Evolutionary conservation across 352 stramenopile genomes (phyloP).

Genomic region (Globisporangium parvum): DNA sequence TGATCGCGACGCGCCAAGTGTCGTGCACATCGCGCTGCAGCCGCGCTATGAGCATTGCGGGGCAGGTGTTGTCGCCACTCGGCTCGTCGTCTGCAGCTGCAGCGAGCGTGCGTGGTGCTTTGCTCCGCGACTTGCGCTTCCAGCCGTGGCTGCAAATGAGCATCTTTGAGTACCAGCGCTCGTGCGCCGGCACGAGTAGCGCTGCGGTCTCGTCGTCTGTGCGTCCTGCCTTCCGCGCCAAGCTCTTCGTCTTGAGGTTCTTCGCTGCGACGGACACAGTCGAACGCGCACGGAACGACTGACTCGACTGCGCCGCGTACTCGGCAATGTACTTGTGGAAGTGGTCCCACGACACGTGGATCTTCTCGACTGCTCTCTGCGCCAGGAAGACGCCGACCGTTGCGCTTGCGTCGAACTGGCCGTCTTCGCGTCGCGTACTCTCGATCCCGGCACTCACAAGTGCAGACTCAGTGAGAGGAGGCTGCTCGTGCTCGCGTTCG

Average conservation of each 20-base stretch:
- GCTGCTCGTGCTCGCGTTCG: background rate
- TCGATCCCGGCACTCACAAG: background rate
- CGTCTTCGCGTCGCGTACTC: no score
- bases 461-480: background rate
- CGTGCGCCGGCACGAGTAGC: constrained; percentile 40
- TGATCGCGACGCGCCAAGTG: constrained; percentile 63
- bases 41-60: constrained; percentile 63
- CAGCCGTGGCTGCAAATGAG: constrained; percentile 71
- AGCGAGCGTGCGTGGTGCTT: constrained; percentile 13
- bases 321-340: constrained; percentile 52
- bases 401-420: no score
- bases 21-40: constrained; percentile 57
- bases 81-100: background rate
- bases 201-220: constrained; percentile 12
- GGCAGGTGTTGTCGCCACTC: constrained; percentile 23
- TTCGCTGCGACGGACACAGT: constrained; percentile 52
- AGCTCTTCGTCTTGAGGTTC: constrained; percentile 46
- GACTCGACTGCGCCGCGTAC: constrained; percentile 50
- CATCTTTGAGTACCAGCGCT: constrained; percentile 76
- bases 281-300: constrained; percentile 72
- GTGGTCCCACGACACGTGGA: constrained; percentile 47
- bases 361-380: constrained; percentile 31
- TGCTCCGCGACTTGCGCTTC: constrained; percentile 58
- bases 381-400: constrained; percentile 12
- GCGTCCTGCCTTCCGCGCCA: constrained; percentile 36